Base-by-base conservation (phyloP, 768 basidiomycete genomes). In the Trametopsis cervina region DNA sequence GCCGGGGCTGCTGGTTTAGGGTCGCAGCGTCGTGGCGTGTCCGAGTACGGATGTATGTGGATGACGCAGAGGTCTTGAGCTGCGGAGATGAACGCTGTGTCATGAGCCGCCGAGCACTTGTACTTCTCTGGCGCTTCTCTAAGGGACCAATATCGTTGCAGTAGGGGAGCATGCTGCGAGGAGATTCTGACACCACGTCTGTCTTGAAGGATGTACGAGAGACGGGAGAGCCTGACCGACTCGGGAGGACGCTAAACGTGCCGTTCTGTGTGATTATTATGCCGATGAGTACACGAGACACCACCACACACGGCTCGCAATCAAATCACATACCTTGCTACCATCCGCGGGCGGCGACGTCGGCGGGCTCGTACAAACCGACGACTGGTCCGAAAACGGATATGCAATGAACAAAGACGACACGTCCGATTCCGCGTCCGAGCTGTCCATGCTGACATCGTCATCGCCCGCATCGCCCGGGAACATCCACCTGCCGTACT, bases 401-500 rank as follows among this genome's bases (percentile, higher is more conserved):
- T 21, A n/a, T 17, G 17, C 20, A 15, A 47, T 47, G 22, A 35
- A 42, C 7, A 46, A 6, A 21, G 45, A 46, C n/a, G 42, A 47
- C 2, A 45, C 29, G 21, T 37, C 11, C 26, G 49, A 50, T 6
- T 29, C 38, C 6, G 38, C 11, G 26, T 51, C 50, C 40, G 39
- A 41, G 35, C 37, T 42, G n/a, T 26, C 25, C 27, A 29, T 40
- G 25, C 22, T 17, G 15, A 24, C 23, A 21, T 26, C 38, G 11
- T 22, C 25, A 11, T 18, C 17, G n/a, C 33, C 33, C 29, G 23
- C 15, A 35, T n/a, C 12, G 10, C 40, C 42, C n/a, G n/a, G n/a
- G n/a, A n/a, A n/a, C n/a, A n/a, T n/a, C 51, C 51, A 52, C 35
- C 36, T 39, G 2, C 51, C 51, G 22, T 52, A 52, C 29, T 43